These are phyloP conservation scores for Neurospora crassa DNA, from an alignment of 2,329 filamentous ascomycete genomes.

Conservation along the genomic window DNA sequence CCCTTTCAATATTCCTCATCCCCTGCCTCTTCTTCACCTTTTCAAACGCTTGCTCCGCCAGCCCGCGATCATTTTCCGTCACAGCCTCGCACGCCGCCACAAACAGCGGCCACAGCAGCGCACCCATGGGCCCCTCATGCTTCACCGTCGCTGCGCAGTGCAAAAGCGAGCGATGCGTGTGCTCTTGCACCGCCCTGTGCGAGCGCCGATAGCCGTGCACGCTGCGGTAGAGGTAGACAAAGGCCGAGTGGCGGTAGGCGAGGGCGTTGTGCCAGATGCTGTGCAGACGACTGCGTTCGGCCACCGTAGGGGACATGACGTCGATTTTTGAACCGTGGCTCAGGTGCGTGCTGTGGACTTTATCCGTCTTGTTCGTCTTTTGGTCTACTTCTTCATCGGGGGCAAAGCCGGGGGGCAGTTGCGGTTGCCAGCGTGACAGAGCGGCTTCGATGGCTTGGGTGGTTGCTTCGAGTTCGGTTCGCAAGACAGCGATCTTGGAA, in stretches of 20 bases:
- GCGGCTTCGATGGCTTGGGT: constrained; percentile 46
- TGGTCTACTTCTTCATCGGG: constrained; percentile 12
- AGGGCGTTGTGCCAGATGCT: constrained; percentile 50
- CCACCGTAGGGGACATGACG: constrained; percentile 8
- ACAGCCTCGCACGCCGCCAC: constrained; percentile 52
- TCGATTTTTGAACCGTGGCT: constrained; percentile 1
- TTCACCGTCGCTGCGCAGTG: constrained; percentile 47
- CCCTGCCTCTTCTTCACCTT: constrained; percentile 48
- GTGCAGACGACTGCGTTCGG: constrained; percentile 35
- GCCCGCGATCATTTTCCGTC: constrained; percentile 35
- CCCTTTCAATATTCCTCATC: constrained; percentile 54
- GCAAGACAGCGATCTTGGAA: constrained; percentile 37
- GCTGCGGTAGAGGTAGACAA: constrained; percentile 48
- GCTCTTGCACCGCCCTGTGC: constrained; percentile 42
- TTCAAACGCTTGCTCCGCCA: constrained; percentile 41
- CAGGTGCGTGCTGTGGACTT: not conserved
- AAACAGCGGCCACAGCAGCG: constrained; percentile 56
- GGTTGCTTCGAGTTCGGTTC: constrained; percentile 40
- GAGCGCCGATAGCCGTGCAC: constrained; percentile 38
- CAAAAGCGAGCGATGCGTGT: constrained; percentile 38
- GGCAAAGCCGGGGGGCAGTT: constrained; percentile 31
- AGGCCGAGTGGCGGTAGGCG: constrained; percentile 48
- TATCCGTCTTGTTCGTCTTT: not conserved
- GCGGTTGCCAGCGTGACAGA: constrained; percentile 46
- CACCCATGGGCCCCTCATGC: constrained; percentile 51